Conservation (phyloP, 305 asterid species). For the Fraxinus greggii region DNA sequence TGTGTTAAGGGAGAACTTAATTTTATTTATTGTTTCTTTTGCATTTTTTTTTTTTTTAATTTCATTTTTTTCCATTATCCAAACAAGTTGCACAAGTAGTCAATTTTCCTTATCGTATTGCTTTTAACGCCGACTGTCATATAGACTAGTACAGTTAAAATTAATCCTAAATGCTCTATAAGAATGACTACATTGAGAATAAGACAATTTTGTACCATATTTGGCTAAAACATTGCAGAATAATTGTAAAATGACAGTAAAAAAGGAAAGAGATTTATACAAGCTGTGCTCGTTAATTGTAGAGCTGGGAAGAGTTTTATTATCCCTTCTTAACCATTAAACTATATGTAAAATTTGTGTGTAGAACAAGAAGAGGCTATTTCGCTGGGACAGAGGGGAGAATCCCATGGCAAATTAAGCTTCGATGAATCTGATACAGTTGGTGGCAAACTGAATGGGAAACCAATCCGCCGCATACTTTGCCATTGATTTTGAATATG, state of each 20-base stretch:
- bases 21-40: not conserved
- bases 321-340: constrained; percentile 17
- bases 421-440: constrained; percentile 30
- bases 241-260: constrained; percentile 32
- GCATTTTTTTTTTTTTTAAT: not conserved
- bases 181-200: not conserved
- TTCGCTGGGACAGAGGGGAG: constrained; percentile 65
- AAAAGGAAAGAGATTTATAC: constrained; percentile 27
- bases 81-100: not conserved
- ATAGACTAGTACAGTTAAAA: not conserved
- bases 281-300: constrained; percentile 22
- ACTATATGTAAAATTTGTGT: constrained; percentile 48
- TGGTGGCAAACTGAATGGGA: constrained; percentile 63
- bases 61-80: not conserved
- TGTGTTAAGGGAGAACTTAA: not conserved
- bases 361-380: constrained; percentile 55
- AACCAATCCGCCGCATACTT: constrained; percentile 41
- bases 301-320: constrained; percentile 27
- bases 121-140: not conserved
- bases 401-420: constrained; percentile 58
- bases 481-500: constrained; percentile 39
- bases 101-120: not conserved
- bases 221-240: not conserved
- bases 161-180: not conserved
- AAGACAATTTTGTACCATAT: not conserved